Conservation (phyloP, 495 filamentous ascomycete species). For the Penicillium lividum region DNA sequence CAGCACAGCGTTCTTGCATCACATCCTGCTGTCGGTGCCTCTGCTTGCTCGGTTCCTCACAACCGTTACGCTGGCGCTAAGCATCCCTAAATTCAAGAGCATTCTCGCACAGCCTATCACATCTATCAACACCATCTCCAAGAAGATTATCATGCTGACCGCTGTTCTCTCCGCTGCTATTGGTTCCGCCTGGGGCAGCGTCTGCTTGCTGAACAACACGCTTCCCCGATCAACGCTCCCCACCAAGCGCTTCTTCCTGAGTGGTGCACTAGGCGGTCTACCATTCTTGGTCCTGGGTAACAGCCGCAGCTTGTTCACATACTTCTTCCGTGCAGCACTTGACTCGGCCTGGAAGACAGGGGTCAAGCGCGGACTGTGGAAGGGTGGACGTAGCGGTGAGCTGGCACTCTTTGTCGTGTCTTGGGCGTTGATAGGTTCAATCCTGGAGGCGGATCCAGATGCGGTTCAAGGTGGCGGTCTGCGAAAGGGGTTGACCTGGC, state of each 20-base stretch:
- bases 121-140: conserved; percentile 62
- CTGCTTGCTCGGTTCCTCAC: conserved; percentile 73
- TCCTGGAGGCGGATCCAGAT: conserved; percentile 70
- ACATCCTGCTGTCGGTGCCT: conserved; percentile 80
- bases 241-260: conserved; percentile 82
- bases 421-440: conserved; percentile 72
- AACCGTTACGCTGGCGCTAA: conserved; percentile 66
- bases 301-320: conserved; percentile 66
- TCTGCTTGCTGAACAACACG: conserved; percentile 81
- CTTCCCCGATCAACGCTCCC: conserved; percentile 76
- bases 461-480: conserved; percentile 67
- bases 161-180: conserved; percentile 75
- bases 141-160: conserved; percentile 64
- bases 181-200: conserved; percentile 79
- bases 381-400: conserved; percentile 76
- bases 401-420: conserved; percentile 76
- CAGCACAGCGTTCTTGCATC: conserved; percentile 77
- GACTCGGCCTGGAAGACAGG: conserved; percentile 90
- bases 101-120: conserved; percentile 66
- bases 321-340: conserved; percentile 69
- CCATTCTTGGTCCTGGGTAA: conserved; percentile 71
- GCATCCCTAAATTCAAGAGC: conserved; percentile 62
- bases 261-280: conserved; percentile 78
- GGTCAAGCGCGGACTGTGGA: conserved; percentile 81
- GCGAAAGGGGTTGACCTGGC: conserved; percentile 71